Evolutionary conservation across 257 asterid genomes (phyloP).

Genomic region (Solanum boliviense): DNA sequence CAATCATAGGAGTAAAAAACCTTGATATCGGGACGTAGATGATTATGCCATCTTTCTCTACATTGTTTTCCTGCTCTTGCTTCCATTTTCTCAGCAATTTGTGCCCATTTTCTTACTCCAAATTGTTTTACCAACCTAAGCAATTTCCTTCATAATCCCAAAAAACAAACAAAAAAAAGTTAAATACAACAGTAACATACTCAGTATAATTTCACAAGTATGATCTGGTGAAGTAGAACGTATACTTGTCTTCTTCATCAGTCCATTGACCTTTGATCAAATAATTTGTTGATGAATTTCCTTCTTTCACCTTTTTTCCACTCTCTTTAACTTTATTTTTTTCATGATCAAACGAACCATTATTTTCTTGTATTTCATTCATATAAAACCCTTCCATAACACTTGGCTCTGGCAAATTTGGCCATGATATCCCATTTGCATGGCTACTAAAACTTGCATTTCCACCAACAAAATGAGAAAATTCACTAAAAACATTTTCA

Average conservation of each 20-base stretch:
- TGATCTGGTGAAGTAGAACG: neutral
- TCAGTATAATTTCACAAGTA: neutral
- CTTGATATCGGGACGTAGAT: slow-evolving; percentile 72
- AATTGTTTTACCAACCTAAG: slow-evolving; percentile 48
- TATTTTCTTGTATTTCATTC: neutral
- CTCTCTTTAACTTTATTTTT: neutral
- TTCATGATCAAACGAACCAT: neutral
- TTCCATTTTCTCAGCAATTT: slow-evolving; percentile 48
- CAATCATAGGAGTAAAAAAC: slow-evolving; percentile 16
- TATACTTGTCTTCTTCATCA: slow-evolving; percentile 55
- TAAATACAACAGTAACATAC: neutral
- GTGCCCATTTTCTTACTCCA: slow-evolving; percentile 65
- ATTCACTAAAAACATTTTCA: neutral
- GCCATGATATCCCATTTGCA: slow-evolving; percentile 7
- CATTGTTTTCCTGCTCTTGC: slow-evolving; percentile 83
- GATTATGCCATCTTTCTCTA: slow-evolving; percentile 84
- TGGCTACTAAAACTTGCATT: neutral
- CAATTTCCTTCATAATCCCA: slow-evolving; percentile 24
- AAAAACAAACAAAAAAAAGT: neutral
- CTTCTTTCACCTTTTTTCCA: slow-evolving; percentile 4
- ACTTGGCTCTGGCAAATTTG: neutral
- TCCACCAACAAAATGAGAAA: neutral
- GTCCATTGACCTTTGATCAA: slow-evolving; percentile 74
- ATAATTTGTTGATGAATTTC: slow-evolving; percentile 1
- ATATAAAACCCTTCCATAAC: neutral